A percentile compares a stretch with the other conserved stretches of the same genome.
These are phyloP conservation scores for Xylariaceae sp. DNA, from an alignment of 2,329 filamentous ascomycete species.

Conservation along the genomic window DNA sequence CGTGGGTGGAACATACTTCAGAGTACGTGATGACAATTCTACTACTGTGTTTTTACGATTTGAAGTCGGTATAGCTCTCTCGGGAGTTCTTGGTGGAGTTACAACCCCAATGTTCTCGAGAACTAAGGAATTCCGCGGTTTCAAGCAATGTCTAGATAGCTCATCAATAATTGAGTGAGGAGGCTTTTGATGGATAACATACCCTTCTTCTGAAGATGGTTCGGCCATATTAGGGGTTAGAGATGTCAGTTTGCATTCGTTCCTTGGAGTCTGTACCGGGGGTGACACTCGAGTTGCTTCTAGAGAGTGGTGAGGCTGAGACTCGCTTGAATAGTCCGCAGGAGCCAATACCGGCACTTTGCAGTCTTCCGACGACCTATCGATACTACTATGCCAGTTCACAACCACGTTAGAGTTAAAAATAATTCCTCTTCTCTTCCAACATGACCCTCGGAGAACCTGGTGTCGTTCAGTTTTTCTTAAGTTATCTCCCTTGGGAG, in stretches of 20 bases:
- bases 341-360: constrained; percentile 3
- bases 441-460: constrained; percentile 10
- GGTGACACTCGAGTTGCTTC: neutral
- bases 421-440: constrained; percentile 27
- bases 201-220: constrained; percentile 4
- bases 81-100: constrained; percentile 13
- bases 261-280: neutral
- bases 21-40: constrained; percentile 21
- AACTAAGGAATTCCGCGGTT: constrained; percentile 13
- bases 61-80: constrained; percentile 15
- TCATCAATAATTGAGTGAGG: constrained; percentile 2
- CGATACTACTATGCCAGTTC: neutral
- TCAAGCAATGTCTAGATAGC: constrained; percentile 11
- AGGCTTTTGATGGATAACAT: neutral
- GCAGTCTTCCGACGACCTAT: constrained; percentile 7
- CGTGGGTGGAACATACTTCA: neutral
- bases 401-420: constrained; percentile 12
- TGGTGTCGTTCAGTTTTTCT: neutral
- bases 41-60: constrained; percentile 35
- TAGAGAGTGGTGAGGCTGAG: constrained; percentile 2
- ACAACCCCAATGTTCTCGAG: constrained; percentile 35
- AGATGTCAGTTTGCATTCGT: neutral
- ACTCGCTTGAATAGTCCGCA: neutral
- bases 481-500: neutral
- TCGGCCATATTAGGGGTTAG: neutral